These are phyloP conservation scores for Dendrobium officinale DNA, from an alignment of 106 monocot species.

Conservation along the genomic window DNA sequence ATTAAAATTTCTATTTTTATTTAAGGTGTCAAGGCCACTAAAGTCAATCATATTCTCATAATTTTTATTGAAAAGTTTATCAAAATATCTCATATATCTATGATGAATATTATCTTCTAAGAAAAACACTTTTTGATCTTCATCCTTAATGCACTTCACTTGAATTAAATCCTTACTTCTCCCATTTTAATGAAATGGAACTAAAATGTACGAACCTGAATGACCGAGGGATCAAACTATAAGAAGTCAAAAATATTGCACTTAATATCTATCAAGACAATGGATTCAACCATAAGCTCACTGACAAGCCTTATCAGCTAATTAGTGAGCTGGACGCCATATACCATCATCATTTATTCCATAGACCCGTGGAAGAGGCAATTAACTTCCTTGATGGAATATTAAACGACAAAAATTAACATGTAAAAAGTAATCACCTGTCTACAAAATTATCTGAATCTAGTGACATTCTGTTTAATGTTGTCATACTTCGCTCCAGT, in stretches of 20 bases:
- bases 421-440: slow-evolving; percentile 35
- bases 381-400: background rate
- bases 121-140: no score
- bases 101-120: no score
- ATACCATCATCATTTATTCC: background rate
- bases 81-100: no score
- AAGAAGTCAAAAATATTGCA: background rate
- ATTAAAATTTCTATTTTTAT: no score
- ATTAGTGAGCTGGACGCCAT: background rate
- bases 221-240: background rate
- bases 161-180: no score
- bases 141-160: no score
- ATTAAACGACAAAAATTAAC: background rate
- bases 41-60: no score
- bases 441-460: slow-evolving; percentile 98
- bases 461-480: slow-evolving; percentile 87
- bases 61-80: no score
- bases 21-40: no score
- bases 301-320: background rate
- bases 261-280: background rate
- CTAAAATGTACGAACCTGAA: background rate
- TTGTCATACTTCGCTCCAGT: slow-evolving; percentile 85
- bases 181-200: background rate
- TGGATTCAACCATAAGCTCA: background rate
- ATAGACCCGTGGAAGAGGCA: background rate